Conservation (phyloP, 805 yeast genomes). For the Blastobotrys mokoenaii region DNA sequence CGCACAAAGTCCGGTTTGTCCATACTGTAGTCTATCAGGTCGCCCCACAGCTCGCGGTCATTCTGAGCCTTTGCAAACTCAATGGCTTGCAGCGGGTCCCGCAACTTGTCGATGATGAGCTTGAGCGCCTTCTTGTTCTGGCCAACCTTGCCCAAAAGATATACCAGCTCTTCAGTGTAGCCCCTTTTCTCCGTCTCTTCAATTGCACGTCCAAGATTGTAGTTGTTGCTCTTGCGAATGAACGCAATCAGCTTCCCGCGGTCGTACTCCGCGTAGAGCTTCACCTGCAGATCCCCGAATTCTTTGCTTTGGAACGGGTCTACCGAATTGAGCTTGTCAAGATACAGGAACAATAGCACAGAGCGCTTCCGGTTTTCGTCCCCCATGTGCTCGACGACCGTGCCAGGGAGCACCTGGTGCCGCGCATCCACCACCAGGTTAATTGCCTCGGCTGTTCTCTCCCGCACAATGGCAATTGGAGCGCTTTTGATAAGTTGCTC, state of each 20-base stretch:
- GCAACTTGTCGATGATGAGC: slow-evolving; percentile 65
- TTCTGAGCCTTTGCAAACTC: slow-evolving; percentile 60
- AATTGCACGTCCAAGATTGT: slow-evolving; percentile 65
- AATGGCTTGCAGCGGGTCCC: slow-evolving; percentile 76
- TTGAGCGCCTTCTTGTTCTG: slow-evolving; percentile 66
- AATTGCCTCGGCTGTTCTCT: slow-evolving; percentile 38
- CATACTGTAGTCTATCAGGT: slow-evolving; percentile 61
- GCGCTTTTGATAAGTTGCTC: slow-evolving; percentile 30
- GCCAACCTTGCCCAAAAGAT: slow-evolving; percentile 74
- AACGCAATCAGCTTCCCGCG: slow-evolving; percentile 48
- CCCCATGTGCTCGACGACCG: slow-evolving; percentile 40
- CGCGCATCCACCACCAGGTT: slow-evolving; percentile 52
- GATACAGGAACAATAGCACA: slow-evolving; percentile 52
- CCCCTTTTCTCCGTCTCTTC: slow-evolving; percentile 46
- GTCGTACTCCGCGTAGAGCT: slow-evolving; percentile 56
- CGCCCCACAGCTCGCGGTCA: slow-evolving; percentile 75
- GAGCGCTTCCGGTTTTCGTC: slow-evolving; percentile 20
- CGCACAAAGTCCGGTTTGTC: slow-evolving; percentile 68
- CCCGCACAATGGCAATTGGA: slow-evolving; percentile 35
- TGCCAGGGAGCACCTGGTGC: slow-evolving; percentile 52
- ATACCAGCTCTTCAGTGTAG: slow-evolving; percentile 66
- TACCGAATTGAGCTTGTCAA: slow-evolving; percentile 46
- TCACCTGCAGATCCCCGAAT: slow-evolving; percentile 61
- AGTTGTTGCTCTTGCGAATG: slow-evolving; percentile 45
- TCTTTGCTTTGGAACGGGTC: slow-evolving; percentile 49